Evolutionary conservation across 2,329 filamentous ascomycete species (phyloP).

Genomic region (Xylaria polymorpha): DNA sequence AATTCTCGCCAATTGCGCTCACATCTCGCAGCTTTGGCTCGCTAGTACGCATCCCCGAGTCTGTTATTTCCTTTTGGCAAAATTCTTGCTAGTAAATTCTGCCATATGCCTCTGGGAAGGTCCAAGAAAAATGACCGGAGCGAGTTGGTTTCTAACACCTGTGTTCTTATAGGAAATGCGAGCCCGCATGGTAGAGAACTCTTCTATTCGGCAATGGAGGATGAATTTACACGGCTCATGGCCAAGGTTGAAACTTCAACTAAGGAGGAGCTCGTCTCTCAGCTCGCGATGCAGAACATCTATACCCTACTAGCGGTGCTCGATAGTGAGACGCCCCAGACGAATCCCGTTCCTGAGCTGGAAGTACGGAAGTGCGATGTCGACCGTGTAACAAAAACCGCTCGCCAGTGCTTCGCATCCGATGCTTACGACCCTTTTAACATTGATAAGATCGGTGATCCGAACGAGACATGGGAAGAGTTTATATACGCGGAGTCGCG

Average conservation of each 20-base stretch:
- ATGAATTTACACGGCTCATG: conserved; percentile 38
- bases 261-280: conserved; percentile 30
- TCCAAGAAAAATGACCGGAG: not conserved
- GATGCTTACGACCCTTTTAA: conserved; percentile 37
- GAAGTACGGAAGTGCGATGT: conserved; percentile 29
- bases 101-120: not conserved
- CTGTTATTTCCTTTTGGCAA: not conserved
- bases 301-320: conserved; percentile 40
- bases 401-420: conserved; percentile 20
- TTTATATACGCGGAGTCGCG: conserved; percentile 44
- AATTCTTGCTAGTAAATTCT: not conserved
- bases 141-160: not conserved
- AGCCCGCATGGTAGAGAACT: conserved; percentile 9
- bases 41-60: conserved; percentile 7
- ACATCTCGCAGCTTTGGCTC: conserved; percentile 37
- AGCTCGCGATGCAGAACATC: conserved; percentile 38
- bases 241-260: conserved; percentile 15
- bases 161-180: conserved; percentile 2
- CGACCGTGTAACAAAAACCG: conserved; percentile 6
- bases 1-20: conserved; percentile 36
- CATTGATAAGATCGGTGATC: conserved; percentile 35
- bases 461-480: conserved; percentile 42
- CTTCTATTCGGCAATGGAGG: conserved; percentile 36
- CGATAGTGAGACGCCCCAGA: conserved; percentile 20
- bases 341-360: conserved; percentile 34